These are phyloP conservation scores for Arthrobotrys megalospora DNA, from an alignment of 2,329 filamentous ascomycete species.

Conservation along the genomic window DNA sequence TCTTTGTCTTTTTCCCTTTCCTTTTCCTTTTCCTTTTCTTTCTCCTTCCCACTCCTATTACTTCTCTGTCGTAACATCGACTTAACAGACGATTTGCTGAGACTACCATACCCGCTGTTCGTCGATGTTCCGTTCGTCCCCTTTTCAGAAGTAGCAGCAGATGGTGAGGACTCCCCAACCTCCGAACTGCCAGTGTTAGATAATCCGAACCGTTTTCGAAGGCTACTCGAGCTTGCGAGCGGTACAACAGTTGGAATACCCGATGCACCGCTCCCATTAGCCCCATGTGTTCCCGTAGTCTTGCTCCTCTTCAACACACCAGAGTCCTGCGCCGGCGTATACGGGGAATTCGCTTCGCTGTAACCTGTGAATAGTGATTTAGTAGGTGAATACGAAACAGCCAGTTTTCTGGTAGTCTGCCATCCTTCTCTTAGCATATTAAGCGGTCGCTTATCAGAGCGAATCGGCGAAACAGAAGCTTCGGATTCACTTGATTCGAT, in stretches of 20 bases:
- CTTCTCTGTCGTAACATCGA: slow-evolving; percentile 54
- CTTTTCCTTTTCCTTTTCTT: slow-evolving; percentile 28
- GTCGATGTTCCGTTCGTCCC: slow-evolving; percentile 28
- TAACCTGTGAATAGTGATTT: slow-evolving; percentile 49
- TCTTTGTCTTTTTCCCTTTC: slow-evolving; percentile 42
- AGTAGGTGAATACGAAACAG: slow-evolving; percentile 51
- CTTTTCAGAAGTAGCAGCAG: slow-evolving; percentile 6
- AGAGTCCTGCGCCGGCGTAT: slow-evolving; percentile 17
- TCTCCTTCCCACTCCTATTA: slow-evolving; percentile 40
- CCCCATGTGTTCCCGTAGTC: slow-evolving; percentile 47
- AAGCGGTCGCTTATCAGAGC: slow-evolving; percentile 24
- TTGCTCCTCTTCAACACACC: slow-evolving; percentile 45
- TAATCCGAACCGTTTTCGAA: slow-evolving; percentile 47
- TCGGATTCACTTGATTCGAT: slow-evolving; percentile 39
- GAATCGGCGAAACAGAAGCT: slow-evolving; percentile 32
- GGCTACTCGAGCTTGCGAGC: slow-evolving; percentile 40
- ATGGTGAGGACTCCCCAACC: slow-evolving; percentile 1
- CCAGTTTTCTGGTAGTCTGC: slow-evolving; percentile 28
- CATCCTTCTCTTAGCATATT: slow-evolving; percentile 34
- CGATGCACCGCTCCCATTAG: background rate
- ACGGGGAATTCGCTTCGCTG: slow-evolving; percentile 20
- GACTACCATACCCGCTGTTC: slow-evolving; percentile 41
- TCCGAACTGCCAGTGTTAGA: slow-evolving; percentile 19
- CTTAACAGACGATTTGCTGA: slow-evolving; percentile 57
- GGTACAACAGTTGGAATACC: slow-evolving; percentile 50